These are phyloP conservation scores for Hymenoscyphus fructigenus DNA, from an alignment of 2,329 filamentous ascomycete species.

Conservation along the genomic window DNA sequence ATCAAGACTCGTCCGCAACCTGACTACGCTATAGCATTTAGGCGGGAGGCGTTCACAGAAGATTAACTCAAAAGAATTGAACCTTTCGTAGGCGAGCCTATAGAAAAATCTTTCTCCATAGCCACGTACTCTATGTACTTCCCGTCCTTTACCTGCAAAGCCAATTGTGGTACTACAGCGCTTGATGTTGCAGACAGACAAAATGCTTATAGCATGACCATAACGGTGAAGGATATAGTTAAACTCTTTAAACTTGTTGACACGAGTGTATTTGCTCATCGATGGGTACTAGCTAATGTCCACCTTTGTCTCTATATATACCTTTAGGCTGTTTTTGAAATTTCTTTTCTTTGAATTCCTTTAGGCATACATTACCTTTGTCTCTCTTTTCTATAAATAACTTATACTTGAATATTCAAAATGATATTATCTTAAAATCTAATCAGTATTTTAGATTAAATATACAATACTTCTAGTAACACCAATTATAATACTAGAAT, in stretches of 20 bases:
- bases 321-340: too few relatives aligned
- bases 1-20: conserved; percentile 29
- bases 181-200: conserved; percentile 40
- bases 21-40: conserved; percentile 38
- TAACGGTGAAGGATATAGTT: background rate
- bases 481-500: too few relatives aligned
- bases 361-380: too few relatives aligned
- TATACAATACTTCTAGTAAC: too few relatives aligned
- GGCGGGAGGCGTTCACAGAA: conserved; percentile 37
- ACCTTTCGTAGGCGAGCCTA: background rate
- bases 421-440: too few relatives aligned
- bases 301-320: too few relatives aligned
- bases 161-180: conserved; percentile 43
- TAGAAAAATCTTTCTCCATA: conserved; percentile 32
- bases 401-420: too few relatives aligned
- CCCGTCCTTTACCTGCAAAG: conserved; percentile 37
- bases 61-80: conserved; percentile 31
- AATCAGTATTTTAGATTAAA: too few relatives aligned
- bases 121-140: conserved; percentile 27
- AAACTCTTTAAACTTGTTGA: background rate
- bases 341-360: too few relatives aligned
- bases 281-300: too few relatives aligned
- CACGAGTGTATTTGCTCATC: too few relatives aligned
- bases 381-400: too few relatives aligned
- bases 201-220: conserved; percentile 3